Evolutionary conservation across 768 basidiomycete genomes (phyloP).

Genomic region (Mycena polygramma): DNA sequence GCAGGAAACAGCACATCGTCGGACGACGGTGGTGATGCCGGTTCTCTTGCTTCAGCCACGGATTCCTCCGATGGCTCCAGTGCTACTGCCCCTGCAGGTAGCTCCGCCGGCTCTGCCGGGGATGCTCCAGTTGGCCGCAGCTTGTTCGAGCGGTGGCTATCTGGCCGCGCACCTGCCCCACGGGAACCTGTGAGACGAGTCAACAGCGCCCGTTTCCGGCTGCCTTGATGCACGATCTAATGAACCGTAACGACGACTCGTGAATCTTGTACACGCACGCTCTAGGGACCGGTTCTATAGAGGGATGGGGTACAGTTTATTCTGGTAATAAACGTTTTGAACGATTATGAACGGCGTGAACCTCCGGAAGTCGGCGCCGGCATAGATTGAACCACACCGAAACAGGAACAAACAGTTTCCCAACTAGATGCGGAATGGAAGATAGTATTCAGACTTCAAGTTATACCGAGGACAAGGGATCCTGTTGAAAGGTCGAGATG

Average conservation of each 20-base stretch:
- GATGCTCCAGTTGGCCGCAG: not conserved
- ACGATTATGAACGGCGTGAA: not conserved
- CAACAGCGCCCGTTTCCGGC: constrained; percentile 19
- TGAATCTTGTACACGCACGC: constrained; percentile 17
- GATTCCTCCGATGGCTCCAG: too few species aligned
- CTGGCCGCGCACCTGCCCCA: not conserved
- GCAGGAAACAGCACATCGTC: not conserved
- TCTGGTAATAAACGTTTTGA: constrained; percentile 25
- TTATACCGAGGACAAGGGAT: too few species aligned
- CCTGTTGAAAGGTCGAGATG: too few species aligned
- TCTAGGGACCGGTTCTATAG: constrained; percentile 23
- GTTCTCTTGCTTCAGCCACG: too few species aligned
- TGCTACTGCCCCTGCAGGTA: too few species aligned
- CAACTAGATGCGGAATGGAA: too few species aligned
- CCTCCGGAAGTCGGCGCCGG: too few species aligned
- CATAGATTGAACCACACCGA: too few species aligned
- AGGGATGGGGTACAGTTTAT: constrained; percentile 28
- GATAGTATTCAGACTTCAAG: too few species aligned
- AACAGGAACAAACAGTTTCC: too few species aligned
- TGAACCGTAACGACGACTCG: constrained; percentile 15
- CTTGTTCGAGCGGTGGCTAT: constrained; percentile 15
- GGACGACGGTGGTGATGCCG: not conserved
- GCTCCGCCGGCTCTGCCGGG: too few species aligned
- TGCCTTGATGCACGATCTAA: not conserved
- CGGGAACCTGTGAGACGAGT: constrained; percentile 4